Evolutionary conservation across 2,329 filamentous ascomycete genomes (phyloP), one percentile per base, ranked within the genome.

Genomic region (Claviceps digitariae): DNA sequence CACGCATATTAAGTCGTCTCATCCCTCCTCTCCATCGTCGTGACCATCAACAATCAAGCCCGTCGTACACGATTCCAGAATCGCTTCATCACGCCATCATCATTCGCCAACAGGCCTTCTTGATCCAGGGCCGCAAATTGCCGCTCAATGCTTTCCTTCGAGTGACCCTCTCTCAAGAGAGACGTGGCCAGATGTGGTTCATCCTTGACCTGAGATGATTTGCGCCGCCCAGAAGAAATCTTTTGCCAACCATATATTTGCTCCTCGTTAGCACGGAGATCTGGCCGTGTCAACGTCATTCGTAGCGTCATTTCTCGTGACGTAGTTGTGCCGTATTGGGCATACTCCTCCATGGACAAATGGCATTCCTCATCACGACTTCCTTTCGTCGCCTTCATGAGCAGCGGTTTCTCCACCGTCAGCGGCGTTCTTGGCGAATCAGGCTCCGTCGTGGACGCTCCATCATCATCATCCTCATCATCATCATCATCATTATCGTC

Each of bases 241-340:
- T 66, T 62, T 61, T 84, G 79, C 81, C 83, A 87, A 44, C 82
- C 82, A 61, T 90, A 87, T 17, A 87, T 75, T 56, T 83, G 76
- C 12, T 84, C 81, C 57, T 91, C 86, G 57, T 83, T 76, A 4
- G 84, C 83, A 44, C 90, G 83, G 48, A 97, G 76, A 64, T 97
- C 91, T 0, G 90, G 87, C 48, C 90, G 77, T 3, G 93, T 97
- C 52, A 97, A 77, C 0, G 91, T 97, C 90, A 97, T 95, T 49
- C 90, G 87, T 49, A 97, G 71, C 2, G 93, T 97, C 90, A 96
- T 96, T 67, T 97, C 90, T 36, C 90, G 64, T 53, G 81, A 84
- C 36, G 77, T 75, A 0, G 76, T 71, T 2, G 78, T 70, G 5
- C 73, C 74, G 48, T 80, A 77, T 10, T 80, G 77, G 12, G 72